phyloP scores from a whole-genome alignment of 2,329 filamentous ascomycete genomes.

The Diaporthe capsici region DNA sequence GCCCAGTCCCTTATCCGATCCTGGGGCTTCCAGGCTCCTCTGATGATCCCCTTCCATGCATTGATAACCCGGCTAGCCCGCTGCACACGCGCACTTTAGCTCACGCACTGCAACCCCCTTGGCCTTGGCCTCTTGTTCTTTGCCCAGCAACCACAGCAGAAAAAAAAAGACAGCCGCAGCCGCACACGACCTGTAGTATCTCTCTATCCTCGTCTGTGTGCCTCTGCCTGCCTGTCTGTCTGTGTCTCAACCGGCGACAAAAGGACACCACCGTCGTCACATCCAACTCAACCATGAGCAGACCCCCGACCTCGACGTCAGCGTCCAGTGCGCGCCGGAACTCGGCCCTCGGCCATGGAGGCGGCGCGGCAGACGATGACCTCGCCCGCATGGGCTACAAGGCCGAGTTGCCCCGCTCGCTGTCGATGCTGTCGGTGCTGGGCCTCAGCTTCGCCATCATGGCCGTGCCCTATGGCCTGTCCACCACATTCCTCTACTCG shows the following conservation, averaged over 20 bases:
- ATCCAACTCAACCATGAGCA: constrained; percentile 23
- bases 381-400: constrained; percentile 78
- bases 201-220: neutral
- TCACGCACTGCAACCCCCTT: constrained; percentile 27
- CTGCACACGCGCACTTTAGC: constrained; percentile 20
- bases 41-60: neutral
- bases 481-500: constrained; percentile 77
- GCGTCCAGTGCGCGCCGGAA: constrained; percentile 26
- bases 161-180: neutral
- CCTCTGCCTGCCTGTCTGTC: too few species aligned
- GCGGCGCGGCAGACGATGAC: constrained; percentile 65
- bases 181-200: neutral
- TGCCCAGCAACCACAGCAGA: neutral
- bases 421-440: constrained; percentile 77
- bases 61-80: constrained; percentile 32
- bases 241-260: neutral
- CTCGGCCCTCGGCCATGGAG: constrained; percentile 8
- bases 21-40: neutral
- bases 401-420: constrained; percentile 74
- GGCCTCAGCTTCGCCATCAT: constrained; percentile 81
- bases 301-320: constrained; percentile 30
- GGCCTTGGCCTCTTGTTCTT: constrained; percentile 16
- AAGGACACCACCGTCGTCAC: neutral
- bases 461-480: constrained; percentile 78
- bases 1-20: constrained; percentile 24